Conservation (phyloP, 306 rosid genomes). For the Prunus persica region DNA sequence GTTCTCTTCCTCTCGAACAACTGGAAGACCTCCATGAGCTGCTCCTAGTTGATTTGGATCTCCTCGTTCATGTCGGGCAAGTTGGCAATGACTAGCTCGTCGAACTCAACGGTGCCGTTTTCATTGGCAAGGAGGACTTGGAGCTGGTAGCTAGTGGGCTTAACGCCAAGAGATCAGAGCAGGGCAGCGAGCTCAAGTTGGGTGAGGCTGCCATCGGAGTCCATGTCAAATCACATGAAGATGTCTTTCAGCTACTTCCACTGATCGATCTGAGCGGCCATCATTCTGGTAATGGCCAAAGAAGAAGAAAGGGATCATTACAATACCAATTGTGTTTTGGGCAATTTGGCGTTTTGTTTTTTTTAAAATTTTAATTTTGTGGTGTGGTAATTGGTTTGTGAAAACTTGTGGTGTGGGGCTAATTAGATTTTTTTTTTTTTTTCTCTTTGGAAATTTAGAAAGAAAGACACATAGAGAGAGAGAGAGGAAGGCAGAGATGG, state of each 20-base stretch:
- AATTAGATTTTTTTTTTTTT: too few relatives aligned
- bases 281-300: too few relatives aligned
- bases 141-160: conserved; percentile 65
- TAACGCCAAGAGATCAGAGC: conserved; percentile 76
- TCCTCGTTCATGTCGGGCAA: conserved; percentile 47
- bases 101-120: conserved; percentile 70
- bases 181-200: conserved; percentile 80
- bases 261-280: too few relatives aligned
- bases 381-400: too few relatives aligned
- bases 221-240: conserved; percentile 78
- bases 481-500: too few relatives aligned
- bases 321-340: too few relatives aligned
- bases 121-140: conserved; percentile 48
- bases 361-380: too few relatives aligned
- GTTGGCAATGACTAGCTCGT: conserved; percentile 56
- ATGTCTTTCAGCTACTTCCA: conserved; percentile 18
- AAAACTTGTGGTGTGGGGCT: too few relatives aligned
- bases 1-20: conserved; percentile 37
- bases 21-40: conserved; percentile 59
- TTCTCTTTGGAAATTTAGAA: too few relatives aligned
- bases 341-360: too few relatives aligned
- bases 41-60: conserved; percentile 67
- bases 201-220: conserved; percentile 84
- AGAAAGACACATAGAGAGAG: too few relatives aligned
- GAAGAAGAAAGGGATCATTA: too few relatives aligned